Conservation (phyloP, 768 basidiomycete species). For the Leccinellum albellum region DNA sequence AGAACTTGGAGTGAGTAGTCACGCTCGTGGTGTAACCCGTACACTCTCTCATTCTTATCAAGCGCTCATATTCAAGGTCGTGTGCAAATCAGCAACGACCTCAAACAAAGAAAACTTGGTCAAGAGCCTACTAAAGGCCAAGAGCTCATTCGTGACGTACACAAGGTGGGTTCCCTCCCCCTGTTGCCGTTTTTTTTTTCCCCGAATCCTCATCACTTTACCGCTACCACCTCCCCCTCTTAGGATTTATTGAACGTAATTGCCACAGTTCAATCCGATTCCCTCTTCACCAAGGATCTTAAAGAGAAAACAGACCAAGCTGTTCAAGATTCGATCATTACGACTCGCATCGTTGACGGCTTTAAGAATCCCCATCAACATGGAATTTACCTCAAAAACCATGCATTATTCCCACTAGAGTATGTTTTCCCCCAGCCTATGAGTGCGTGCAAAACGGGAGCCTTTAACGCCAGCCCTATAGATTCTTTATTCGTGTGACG, state of each 20-base stretch:
- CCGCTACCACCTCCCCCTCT: not conserved
- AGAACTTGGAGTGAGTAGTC: slow-evolving; percentile 62
- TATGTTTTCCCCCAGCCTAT: slow-evolving; percentile 33
- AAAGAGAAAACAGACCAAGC: slow-evolving; percentile 73
- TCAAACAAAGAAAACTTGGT: slow-evolving; percentile 72
- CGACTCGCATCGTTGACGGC: slow-evolving; percentile 74
- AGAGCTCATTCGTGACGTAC: slow-evolving; percentile 60
- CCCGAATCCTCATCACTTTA: not conserved
- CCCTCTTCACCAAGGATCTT: slow-evolving; percentile 63
- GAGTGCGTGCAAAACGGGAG: not conserved
- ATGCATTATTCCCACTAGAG: slow-evolving; percentile 82
- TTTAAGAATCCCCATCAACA: slow-evolving; percentile 73
- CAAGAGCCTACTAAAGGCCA: slow-evolving; percentile 72
- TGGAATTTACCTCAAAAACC: slow-evolving; percentile 67
- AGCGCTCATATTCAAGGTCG: slow-evolving; percentile 74
- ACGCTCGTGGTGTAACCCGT: not conserved
- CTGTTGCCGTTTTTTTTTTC: not conserved
- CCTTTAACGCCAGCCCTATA: slow-evolving; percentile 22
- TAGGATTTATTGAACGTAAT: slow-evolving; percentile 66
- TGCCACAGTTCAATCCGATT: slow-evolving; percentile 62
- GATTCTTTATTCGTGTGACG: slow-evolving; percentile 71
- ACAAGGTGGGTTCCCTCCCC: slow-evolving; percentile 48
- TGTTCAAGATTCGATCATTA: slow-evolving; percentile 75
- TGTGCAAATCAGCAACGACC: slow-evolving; percentile 74
- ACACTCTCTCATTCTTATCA: not conserved